These are phyloP conservation scores for Boletus sp. DNA, from an alignment of 768 basidiomycete species.

Conservation along the genomic window DNA sequence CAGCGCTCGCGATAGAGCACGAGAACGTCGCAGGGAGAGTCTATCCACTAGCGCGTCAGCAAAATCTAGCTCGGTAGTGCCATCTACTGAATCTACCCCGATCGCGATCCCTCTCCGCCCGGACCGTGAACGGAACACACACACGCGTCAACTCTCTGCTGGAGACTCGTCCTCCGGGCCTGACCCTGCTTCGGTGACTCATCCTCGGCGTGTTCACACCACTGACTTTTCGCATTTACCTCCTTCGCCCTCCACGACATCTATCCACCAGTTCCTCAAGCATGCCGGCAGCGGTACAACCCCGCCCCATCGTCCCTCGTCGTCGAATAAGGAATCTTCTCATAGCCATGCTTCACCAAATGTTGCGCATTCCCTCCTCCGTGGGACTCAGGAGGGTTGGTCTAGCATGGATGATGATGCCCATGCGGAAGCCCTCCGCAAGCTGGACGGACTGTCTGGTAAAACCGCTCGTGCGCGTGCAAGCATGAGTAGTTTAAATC, in stretches of 20 bases:
- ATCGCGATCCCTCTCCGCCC: conserved; percentile 20
- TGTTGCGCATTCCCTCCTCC: conserved; percentile 81
- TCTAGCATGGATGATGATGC: conserved; percentile 83
- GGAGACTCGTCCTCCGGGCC: conserved; percentile 66
- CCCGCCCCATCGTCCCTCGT: conserved; percentile 33
- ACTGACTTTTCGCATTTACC: conserved; percentile 88
- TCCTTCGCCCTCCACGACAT: conserved; percentile 87
- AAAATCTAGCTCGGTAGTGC: conserved; percentile 19
- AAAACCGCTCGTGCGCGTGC: conserved; percentile 75
- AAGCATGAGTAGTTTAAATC: conserved; percentile 71
- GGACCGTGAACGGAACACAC: conserved; percentile 40
- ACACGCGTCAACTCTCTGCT: conserved; percentile 65
- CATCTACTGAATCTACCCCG: conserved; percentile 22
- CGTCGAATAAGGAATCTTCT: conserved; percentile 41
- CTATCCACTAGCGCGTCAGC: conserved; percentile 38
- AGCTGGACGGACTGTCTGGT: conserved; percentile 84
- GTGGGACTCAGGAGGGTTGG: conserved; percentile 90
- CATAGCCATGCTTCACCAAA: conserved; percentile 50
- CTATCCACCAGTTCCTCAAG: conserved; percentile 79
- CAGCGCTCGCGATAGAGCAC: conserved; percentile 43
- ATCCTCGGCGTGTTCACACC: conserved; percentile 59
- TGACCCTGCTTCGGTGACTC: conserved; percentile 40
- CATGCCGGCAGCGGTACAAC: conserved; percentile 44
- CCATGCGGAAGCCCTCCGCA: conserved; percentile 87
- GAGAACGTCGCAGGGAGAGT: conserved; percentile 58